phyloP scores from a whole-genome alignment of 345 rosid genomes.

The Rhodomyrtus tomentosa region DNA sequence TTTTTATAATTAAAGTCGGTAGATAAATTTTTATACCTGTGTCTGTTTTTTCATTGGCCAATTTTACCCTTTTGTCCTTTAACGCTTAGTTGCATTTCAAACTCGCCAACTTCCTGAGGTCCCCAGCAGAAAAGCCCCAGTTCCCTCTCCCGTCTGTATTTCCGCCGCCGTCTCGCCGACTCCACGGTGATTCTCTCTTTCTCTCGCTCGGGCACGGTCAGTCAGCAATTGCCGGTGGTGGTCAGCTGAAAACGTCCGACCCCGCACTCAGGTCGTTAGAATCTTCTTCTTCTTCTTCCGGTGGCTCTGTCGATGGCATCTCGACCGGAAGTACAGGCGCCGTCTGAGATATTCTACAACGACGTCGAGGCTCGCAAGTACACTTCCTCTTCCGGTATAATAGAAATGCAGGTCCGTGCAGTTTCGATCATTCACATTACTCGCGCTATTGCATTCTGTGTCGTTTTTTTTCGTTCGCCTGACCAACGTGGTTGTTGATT shows the following conservation, averaged over 20 bases:
- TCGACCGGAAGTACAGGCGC: constrained; percentile 77
- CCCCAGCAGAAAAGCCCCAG: neutral
- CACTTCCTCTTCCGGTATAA: constrained; percentile 90
- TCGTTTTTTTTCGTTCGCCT: neutral
- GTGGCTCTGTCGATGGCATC: constrained; percentile 25
- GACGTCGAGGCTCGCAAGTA: constrained; percentile 82
- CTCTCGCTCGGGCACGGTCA: neutral
- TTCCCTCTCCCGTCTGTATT: fast-evolving
- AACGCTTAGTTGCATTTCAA: neutral
- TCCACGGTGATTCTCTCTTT: neutral
- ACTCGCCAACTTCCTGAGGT: fast-evolving
- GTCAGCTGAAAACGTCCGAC: neutral
- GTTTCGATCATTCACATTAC: neutral
- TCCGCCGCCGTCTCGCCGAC: neutral
- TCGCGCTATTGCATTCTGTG: neutral
- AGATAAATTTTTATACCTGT: too few species aligned
- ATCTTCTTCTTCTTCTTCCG: neutral
- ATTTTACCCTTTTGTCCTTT: too few species aligned
- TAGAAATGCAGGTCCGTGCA: constrained; percentile 60
- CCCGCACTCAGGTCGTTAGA: fast-evolving
- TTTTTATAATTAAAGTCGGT: too few species aligned
- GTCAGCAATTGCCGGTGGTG: neutral
- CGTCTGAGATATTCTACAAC: constrained; percentile 91
- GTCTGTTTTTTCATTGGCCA: too few species aligned
- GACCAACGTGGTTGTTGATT: neutral